phyloP scores from a whole-genome alignment of 106 monocot genomes.

The Narthecium ossifragum region DNA sequence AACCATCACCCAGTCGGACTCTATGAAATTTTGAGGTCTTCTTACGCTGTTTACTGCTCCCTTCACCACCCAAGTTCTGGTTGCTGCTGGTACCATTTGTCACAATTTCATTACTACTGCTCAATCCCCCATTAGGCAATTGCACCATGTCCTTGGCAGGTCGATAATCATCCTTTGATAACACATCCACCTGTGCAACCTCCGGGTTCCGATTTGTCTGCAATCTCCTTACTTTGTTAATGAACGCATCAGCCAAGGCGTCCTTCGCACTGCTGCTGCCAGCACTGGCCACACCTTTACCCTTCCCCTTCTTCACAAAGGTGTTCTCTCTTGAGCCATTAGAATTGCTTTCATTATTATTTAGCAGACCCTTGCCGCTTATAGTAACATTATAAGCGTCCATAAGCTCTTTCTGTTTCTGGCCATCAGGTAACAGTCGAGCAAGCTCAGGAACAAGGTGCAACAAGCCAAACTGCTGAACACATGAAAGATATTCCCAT shows the following conservation, averaged over 20 bases:
- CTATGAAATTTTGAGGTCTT: slow-evolving; percentile 73
- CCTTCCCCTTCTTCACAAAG: slow-evolving; percentile 35
- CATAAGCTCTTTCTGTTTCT: slow-evolving; percentile 70
- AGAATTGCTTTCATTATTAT: slow-evolving; percentile 26
- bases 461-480: slow-evolving; percentile 79
- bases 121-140: neutral
- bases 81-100: neutral
- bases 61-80: slow-evolving; percentile 20
- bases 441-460: slow-evolving; percentile 85
- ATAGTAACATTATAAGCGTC: slow-evolving; percentile 59
- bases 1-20: slow-evolving; percentile 59
- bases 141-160: slow-evolving; percentile 21
- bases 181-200: slow-evolving; percentile 43
- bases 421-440: slow-evolving; percentile 71
- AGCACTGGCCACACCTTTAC: slow-evolving; percentile 16
- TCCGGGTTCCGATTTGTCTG: slow-evolving; percentile 35
- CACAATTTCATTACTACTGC: slow-evolving; percentile 5
- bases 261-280: slow-evolving; percentile 18
- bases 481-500: slow-evolving; percentile 73
- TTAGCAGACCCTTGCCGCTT: slow-evolving; percentile 12
- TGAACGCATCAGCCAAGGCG: slow-evolving; percentile 36
- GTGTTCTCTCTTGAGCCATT: slow-evolving; percentile 15
- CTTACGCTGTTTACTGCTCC: slow-evolving; percentile 25
- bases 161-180: slow-evolving; percentile 85
- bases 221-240: slow-evolving; percentile 50